A percentile compares a stretch with the other conserved stretches of the same genome.
phyloP scores from a whole-genome alignment of 2,329 filamentous ascomycete species.

The Hypoxylon sp. region DNA sequence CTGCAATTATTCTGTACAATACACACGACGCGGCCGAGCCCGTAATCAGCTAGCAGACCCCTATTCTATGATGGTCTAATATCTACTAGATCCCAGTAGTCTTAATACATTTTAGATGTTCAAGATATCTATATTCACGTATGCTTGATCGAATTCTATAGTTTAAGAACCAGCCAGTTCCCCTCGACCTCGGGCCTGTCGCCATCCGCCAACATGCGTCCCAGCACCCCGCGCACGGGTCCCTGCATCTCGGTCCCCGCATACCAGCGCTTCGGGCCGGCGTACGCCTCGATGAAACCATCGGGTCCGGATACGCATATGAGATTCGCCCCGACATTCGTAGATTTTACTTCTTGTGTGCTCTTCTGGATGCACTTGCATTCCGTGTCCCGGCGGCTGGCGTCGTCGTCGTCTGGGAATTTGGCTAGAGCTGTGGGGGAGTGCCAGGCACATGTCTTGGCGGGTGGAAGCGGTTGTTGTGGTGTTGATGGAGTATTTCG shows the following conservation, averaged over 20 bases:
- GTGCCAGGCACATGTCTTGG: slow-evolving; percentile 47
- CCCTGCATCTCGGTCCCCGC: slow-evolving; percentile 81
- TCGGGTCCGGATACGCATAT: slow-evolving; percentile 92
- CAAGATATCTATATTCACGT: no score
- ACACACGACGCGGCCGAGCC: background rate
- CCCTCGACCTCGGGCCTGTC: slow-evolving; percentile 8
- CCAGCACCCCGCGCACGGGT: slow-evolving; percentile 75
- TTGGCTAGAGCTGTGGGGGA: slow-evolving; percentile 38
- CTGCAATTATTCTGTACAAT: background rate
- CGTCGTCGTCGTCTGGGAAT: slow-evolving; percentile 47
- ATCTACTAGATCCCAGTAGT: background rate
- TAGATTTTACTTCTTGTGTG: slow-evolving; percentile 23
- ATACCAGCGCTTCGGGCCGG: slow-evolving; percentile 82
- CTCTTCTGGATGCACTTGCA: slow-evolving; percentile 47
- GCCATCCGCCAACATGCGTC: slow-evolving; percentile 63
- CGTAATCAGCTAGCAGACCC: background rate
- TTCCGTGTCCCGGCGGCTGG: slow-evolving; percentile 21
- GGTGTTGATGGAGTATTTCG: background rate
- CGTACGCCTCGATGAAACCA: slow-evolving; percentile 85
- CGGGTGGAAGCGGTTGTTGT: slow-evolving; percentile 45
- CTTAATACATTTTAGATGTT: background rate
- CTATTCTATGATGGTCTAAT: background rate
- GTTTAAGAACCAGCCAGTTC: slow-evolving; percentile 52
- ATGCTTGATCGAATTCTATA: no score
- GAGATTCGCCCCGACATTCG: slow-evolving; percentile 66